phyloP scores from a whole-genome alignment of 2,329 filamentous ascomycete species.

The Didymella arachidicola region DNA sequence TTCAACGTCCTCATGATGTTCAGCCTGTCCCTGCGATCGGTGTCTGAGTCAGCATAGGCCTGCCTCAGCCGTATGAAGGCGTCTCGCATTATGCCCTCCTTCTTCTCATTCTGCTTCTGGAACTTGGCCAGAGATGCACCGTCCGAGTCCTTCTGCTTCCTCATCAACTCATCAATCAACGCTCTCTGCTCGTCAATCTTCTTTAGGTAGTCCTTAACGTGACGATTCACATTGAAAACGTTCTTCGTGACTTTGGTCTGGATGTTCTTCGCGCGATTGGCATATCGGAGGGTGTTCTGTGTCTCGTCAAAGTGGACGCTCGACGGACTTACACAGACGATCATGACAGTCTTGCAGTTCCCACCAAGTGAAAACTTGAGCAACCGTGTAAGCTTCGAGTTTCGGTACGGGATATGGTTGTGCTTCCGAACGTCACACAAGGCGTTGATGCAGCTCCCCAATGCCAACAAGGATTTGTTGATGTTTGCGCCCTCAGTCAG shows the following conservation, averaged over 20 bases:
- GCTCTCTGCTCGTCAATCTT: slow-evolving; percentile 99
- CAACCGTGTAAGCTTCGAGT: slow-evolving; percentile 94
- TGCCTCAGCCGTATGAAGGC: slow-evolving; percentile 79
- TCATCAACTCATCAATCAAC: slow-evolving; percentile 94
- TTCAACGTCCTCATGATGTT: slow-evolving; percentile 82
- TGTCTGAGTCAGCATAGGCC: slow-evolving; percentile 81
- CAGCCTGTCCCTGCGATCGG: slow-evolving; percentile 80
- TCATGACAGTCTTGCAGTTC: slow-evolving; percentile 99
- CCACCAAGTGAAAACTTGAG: slow-evolving; percentile 97
- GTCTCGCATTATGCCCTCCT: slow-evolving; percentile 76
- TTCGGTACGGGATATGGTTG: slow-evolving; percentile 95
- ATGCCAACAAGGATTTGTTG: slow-evolving; percentile 94
- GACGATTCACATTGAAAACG: slow-evolving; percentile 97
- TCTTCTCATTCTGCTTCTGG: slow-evolving; percentile 87
- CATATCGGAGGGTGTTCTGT: slow-evolving; percentile 96
- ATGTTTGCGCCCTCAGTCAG: slow-evolving; percentile 96
- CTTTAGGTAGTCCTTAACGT: slow-evolving; percentile 98
- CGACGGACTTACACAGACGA: slow-evolving; percentile 96
- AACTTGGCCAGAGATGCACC: slow-evolving; percentile 84
- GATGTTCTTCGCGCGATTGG: slow-evolving; percentile 98
- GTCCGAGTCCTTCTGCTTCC: slow-evolving; percentile 90
- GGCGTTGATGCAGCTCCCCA: slow-evolving; percentile 98
- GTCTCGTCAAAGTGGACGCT: slow-evolving; percentile 98
- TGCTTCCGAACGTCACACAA: slow-evolving; percentile 90
- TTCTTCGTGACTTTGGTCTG: slow-evolving; percentile 99